A percentile compares a stretch with the other conserved stretches of the same genome.
Evolutionary conservation across 1,284 basidiomycete genomes (phyloP).

Genomic region (Pholiota adiposa): DNA sequence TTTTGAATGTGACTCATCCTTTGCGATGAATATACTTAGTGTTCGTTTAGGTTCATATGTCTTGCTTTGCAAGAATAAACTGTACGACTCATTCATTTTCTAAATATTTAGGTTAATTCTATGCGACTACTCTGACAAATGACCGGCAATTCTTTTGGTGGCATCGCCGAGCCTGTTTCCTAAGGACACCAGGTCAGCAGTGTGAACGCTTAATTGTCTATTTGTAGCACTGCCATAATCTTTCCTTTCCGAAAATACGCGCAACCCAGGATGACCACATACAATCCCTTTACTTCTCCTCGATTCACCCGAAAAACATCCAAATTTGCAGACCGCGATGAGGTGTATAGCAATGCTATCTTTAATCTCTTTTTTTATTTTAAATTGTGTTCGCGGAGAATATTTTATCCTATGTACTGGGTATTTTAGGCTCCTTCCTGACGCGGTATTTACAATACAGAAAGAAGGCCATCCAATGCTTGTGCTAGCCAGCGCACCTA

Average conservation of each 20-base stretch:
- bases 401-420: neutral
- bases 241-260: neutral
- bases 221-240: neutral
- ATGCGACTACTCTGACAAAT: neutral
- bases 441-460: neutral
- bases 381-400: neutral
- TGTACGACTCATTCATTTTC: no score
- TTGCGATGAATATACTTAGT: no score
- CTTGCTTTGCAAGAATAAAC: no score
- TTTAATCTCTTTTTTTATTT: neutral
- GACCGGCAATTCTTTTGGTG: neutral
- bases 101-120: neutral
- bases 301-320: constrained; percentile 13
- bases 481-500: neutral
- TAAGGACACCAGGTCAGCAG: neutral
- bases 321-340: neutral
- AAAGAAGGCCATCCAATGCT: neutral
- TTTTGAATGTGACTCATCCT: no score
- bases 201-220: constrained; percentile 14
- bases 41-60: neutral
- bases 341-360: neutral
- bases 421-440: neutral
- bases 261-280: neutral
- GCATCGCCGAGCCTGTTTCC: neutral
- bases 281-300: neutral